phyloP scores from a whole-genome alignment of 331 rosid species.

The Malus hybrid region DNA sequence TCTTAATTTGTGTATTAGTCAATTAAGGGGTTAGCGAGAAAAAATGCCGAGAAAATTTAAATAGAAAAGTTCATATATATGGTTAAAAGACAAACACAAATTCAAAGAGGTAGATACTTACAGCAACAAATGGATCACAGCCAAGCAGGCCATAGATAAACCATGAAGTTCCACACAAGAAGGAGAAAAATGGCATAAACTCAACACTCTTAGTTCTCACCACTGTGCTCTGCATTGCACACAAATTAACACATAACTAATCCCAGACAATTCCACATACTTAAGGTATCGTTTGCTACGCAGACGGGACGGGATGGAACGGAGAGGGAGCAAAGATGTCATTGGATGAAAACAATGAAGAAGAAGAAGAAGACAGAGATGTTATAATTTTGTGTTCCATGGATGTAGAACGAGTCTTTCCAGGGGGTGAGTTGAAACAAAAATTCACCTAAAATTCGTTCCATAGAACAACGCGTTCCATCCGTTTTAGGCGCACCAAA shows the following conservation, averaged over 20 bases:
- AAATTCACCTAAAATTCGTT: too few species aligned
- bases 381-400: too few species aligned
- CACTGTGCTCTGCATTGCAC: conserved; percentile 63
- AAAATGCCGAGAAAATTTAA: too few species aligned
- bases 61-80: not conserved
- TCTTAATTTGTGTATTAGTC: not conserved
- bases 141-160: conserved; percentile 77
- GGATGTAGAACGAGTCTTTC: too few species aligned
- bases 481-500: too few species aligned
- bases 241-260: not conserved
- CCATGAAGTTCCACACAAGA: conserved; percentile 90
- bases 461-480: too few species aligned
- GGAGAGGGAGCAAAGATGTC: too few species aligned
- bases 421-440: too few species aligned
- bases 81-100: not conserved
- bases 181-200: conserved; percentile 90
- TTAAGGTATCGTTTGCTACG: too few species aligned
- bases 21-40: not conserved
- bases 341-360: too few species aligned
- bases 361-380: too few species aligned
- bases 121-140: conserved; percentile 69
- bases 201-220: conserved; percentile 75
- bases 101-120: conserved; percentile 19
- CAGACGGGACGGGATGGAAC: too few species aligned
- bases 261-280: not conserved